Evolutionary conservation across 2,329 filamentous ascomycete genomes (phyloP).

Genomic region (Triangularia verruculosa): DNA sequence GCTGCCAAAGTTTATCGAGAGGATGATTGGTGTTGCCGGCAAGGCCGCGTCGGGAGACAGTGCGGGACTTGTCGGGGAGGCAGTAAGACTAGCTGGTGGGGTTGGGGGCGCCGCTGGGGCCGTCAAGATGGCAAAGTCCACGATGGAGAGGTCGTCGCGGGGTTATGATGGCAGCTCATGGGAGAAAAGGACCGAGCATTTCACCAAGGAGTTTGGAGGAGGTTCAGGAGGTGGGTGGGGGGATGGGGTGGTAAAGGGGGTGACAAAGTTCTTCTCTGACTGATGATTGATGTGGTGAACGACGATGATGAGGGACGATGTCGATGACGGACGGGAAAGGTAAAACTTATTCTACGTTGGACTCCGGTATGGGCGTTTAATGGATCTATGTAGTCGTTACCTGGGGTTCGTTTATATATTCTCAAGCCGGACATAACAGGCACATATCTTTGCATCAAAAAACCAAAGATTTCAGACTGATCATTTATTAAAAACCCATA

Average conservation of each 20-base stretch:
- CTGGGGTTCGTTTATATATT: neutral
- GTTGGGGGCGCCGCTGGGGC: constrained; percentile 25
- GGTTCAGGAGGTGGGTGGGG: constrained; percentile 24
- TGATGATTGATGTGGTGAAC: neutral
- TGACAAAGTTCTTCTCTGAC: constrained; percentile 27
- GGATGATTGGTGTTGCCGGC: constrained; percentile 54
- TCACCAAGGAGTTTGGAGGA: constrained; percentile 22
- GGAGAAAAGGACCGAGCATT: constrained; percentile 29
- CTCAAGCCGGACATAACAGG: neutral
- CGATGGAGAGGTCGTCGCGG: constrained; percentile 9
- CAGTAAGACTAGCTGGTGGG: constrained; percentile 48
- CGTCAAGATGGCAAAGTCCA: constrained; percentile 6
- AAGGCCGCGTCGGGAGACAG: constrained; percentile 47
- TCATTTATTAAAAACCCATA: constrained; percentile 12
- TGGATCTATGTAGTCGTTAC: neutral
- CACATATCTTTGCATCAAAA: neutral
- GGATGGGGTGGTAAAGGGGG: constrained; percentile 28
- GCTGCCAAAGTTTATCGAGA: constrained; percentile 63
- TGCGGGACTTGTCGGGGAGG: constrained; percentile 52
- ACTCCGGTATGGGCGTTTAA: neutral
- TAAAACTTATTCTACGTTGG: neutral
- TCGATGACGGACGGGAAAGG: neutral
- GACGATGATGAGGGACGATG: neutral
- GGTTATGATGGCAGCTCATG: constrained; percentile 17
- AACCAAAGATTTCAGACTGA: constrained; percentile 6